Evolutionary conservation across 805 yeast genomes (phyloP), one percentile per base, ranked within the genome.

Genomic region (Lachancea lanzarotensis): DNA sequence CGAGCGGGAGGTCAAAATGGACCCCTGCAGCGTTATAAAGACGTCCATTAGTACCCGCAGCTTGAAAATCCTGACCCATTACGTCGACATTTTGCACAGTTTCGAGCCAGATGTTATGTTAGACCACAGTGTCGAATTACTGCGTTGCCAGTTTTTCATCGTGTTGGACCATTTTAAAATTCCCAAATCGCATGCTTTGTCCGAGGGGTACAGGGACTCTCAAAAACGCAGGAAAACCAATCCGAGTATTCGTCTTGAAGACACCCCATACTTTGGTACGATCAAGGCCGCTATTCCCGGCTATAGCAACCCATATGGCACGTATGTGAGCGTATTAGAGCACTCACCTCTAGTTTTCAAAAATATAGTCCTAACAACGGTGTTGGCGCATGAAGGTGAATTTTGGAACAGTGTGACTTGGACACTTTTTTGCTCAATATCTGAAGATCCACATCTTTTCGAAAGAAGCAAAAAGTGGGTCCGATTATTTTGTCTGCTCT

Each of bases 1-100:
- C n/a, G 54, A 55, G 1, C 47, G 57, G 4, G 17, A 55, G 3
- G 47, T 63, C 15, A 35, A 45, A 9, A 59, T 51, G 29, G 68
- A 66, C 54, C 50, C 61, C 25, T 50, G 57, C 33, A 50, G 50
- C 43, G 30, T 47, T 25, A 56, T 66, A 0, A 58, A 63, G 33
- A 52, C 57, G 4, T 56, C 66, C 0, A 33, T 72, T 9, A 50
- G 60, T 35, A 49, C 57, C 12, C 60, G 76, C 31, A 65, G 72
- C 0, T 33, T 63, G 4, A 63, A 60, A 29, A 16, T 29, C 31
- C 31, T 29, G 15, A 5, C 4, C 31, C 31, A 29, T 6, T 13
- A 7, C 5, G 31, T 29, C 31, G 15, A 29, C 5, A 13, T 71
- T 0, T 36, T 72, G 15, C 45, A 41, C 3, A 33, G 49, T 9